Percentiles rank a stretch among this genome's conserved stretches.
Conservation (phyloP, 768 basidiomycete species). For the Suillus placidus region DNA sequence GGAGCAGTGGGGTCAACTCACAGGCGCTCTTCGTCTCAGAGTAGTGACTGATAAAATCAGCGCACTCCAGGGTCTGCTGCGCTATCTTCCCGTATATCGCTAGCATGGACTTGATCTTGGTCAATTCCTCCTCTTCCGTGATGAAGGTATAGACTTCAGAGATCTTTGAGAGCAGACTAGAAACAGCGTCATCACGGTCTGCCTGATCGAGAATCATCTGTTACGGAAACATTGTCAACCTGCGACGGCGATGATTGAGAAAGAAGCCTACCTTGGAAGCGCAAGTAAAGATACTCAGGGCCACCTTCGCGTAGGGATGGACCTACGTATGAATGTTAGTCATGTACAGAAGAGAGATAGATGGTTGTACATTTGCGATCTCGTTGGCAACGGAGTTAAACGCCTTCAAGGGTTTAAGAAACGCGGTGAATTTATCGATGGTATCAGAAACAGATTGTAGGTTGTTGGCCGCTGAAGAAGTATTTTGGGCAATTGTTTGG, state of each 20-base stretch:
- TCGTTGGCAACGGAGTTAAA: not conserved
- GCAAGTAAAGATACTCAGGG: not conserved
- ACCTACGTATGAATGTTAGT: not conserved
- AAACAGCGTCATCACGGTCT: not conserved
- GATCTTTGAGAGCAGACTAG: not conserved
- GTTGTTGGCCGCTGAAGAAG: not conserved
- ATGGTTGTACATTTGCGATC: not conserved
- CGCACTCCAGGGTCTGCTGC: conserved; percentile 28
- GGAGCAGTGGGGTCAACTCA: conserved; percentile 15
- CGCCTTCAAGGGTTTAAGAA: not conserved
- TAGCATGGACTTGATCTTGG: not conserved
- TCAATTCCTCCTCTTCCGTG: not conserved
- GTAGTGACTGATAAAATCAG: conserved; percentile 32
- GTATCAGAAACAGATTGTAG: not conserved
- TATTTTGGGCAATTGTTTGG: too few relatives aligned
- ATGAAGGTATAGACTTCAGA: conserved; percentile 2
- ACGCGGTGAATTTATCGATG: not conserved
- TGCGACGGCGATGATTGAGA: not conserved
- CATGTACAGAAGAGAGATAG: not conserved
- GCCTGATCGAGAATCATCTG: conserved; percentile 1
- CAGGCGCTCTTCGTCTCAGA: conserved; percentile 26
- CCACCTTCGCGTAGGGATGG: not conserved
- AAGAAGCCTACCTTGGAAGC: not conserved
- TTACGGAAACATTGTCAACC: not conserved
- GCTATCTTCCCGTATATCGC: conserved; percentile 1